Evolutionary conservation across 495 filamentous ascomycete genomes (phyloP).

Genomic region (Immersiella caudata): DNA sequence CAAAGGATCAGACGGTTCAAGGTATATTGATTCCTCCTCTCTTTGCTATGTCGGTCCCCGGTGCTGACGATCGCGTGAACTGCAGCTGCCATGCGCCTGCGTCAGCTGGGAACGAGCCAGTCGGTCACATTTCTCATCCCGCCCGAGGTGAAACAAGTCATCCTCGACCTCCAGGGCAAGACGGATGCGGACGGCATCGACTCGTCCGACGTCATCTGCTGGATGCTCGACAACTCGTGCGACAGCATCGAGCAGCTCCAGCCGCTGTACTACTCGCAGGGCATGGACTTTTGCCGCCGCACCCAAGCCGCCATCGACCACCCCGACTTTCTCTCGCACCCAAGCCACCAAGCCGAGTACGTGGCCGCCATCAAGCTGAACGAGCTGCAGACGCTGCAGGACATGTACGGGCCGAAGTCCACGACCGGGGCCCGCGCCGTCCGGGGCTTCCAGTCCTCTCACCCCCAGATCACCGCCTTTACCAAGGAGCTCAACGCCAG

Average conservation of each 20-base stretch:
- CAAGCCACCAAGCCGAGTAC: slow-evolving; percentile 22
- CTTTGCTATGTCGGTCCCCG: too few relatives aligned
- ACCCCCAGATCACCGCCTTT: slow-evolving; percentile 31
- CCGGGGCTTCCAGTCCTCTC: slow-evolving; percentile 18
- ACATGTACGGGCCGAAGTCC: slow-evolving; percentile 41
- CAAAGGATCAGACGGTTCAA: slow-evolving; percentile 56
- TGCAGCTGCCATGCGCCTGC: slow-evolving; percentile 53
- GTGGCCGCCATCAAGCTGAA: slow-evolving; percentile 35
- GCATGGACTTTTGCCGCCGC: slow-evolving; percentile 56
- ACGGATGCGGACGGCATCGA: slow-evolving; percentile 31
- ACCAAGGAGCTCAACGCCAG: slow-evolving; percentile 38
- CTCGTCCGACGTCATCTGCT: slow-evolving; percentile 53
- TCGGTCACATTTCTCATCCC: slow-evolving; percentile 43
- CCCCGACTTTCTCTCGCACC: slow-evolving; percentile 24
- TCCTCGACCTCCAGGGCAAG: slow-evolving; percentile 41
- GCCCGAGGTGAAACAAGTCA: slow-evolving; percentile 52
- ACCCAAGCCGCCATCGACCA: slow-evolving; percentile 36
- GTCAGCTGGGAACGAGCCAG: slow-evolving; percentile 42
- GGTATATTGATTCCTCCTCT: too few relatives aligned
- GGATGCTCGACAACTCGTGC: slow-evolving; percentile 67
- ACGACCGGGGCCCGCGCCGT: slow-evolving; percentile 11
- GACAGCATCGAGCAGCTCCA: slow-evolving; percentile 56
- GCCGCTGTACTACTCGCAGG: slow-evolving; percentile 60
- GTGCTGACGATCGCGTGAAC: too few relatives aligned
- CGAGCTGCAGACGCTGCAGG: slow-evolving; percentile 42